A percentile compares a stretch with the other conserved stretches of the same genome.
Evolutionary conservation across 352 stramenopile species (phyloP).

Genomic region (Phytophthora crassamura): DNA sequence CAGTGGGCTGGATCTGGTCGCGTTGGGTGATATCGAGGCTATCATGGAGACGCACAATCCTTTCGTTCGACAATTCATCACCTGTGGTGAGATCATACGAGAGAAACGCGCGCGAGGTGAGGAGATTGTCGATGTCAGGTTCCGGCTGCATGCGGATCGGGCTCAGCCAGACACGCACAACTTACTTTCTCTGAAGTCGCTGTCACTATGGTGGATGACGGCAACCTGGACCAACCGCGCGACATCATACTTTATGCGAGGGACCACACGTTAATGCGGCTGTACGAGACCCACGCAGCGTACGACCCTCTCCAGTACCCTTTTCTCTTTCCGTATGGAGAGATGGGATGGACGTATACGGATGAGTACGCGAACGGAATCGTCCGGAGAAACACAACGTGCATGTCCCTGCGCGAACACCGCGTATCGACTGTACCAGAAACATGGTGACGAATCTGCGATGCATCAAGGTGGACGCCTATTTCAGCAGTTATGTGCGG

Average conservation of each 20-base stretch:
- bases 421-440: conserved; percentile 1
- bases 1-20: neutral
- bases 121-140: neutral
- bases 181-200: conserved; percentile 3
- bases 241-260: neutral
- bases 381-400: neutral
- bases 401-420: conserved; percentile 6
- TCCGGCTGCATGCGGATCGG: neutral
- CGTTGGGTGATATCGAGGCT: neutral
- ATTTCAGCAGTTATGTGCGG: conserved; percentile 9
- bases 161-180: conserved; percentile 1
- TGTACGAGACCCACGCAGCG: neutral
- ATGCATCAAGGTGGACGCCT: neutral
- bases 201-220: conserved; percentile 4
- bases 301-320: conserved; percentile 16
- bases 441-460: neutral
- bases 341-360: conserved; percentile 1
- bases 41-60: conserved; percentile 12
- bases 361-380: neutral
- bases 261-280: neutral
- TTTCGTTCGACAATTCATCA: conserved; percentile 6
- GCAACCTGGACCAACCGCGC: neutral
- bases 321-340: conserved; percentile 6
- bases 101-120: neutral
- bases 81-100: neutral